Evolutionary conservation across 2,329 filamentous ascomycete genomes (phyloP).

Genomic region (Chalara sp.): DNA sequence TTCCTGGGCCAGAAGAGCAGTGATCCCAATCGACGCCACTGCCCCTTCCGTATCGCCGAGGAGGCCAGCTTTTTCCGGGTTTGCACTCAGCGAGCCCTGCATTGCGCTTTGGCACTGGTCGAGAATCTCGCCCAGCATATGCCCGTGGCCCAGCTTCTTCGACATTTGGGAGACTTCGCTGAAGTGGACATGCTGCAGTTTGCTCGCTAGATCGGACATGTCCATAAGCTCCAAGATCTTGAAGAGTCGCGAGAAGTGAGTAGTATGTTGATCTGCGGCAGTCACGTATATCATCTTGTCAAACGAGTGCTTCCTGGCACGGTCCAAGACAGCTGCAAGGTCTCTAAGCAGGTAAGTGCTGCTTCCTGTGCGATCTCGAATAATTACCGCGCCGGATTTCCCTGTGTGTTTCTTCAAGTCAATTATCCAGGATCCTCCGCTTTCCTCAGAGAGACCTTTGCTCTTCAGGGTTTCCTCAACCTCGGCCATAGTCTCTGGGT

Average conservation of each 20-base stretch:
- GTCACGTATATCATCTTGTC: constrained; percentile 66
- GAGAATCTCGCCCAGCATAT: constrained; percentile 7
- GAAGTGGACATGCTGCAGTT: constrained; percentile 10
- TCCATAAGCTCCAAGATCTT: constrained; percentile 26
- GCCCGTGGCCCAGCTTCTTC: constrained; percentile 3
- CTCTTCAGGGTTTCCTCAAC: constrained; percentile 53
- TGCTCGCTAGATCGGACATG: constrained; percentile 5
- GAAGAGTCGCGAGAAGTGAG: constrained; percentile 34
- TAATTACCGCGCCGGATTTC: constrained; percentile 60
- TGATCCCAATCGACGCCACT: not conserved
- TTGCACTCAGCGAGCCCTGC: constrained; percentile 2
- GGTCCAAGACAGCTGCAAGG: constrained; percentile 58
- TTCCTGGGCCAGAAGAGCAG: constrained; percentile 47
- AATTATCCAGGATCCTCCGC: constrained; percentile 60
- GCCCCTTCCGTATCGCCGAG: constrained; percentile 3
- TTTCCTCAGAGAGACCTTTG: constrained; percentile 54
- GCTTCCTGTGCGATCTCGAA: constrained; percentile 61
- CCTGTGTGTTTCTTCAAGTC: constrained; percentile 60
- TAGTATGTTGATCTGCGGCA: constrained; percentile 21
- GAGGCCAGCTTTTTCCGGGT: constrained; percentile 2
- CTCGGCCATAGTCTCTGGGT: constrained; percentile 47
- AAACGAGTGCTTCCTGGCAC: constrained; percentile 53
- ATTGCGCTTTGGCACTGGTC: constrained; percentile 4
- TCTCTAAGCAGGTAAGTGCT: constrained; percentile 64
- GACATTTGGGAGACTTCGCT: constrained; percentile 1